phyloP scores from a whole-genome alignment of 1,284 basidiomycete species.

The Tetrapyrgos nigripes region DNA sequence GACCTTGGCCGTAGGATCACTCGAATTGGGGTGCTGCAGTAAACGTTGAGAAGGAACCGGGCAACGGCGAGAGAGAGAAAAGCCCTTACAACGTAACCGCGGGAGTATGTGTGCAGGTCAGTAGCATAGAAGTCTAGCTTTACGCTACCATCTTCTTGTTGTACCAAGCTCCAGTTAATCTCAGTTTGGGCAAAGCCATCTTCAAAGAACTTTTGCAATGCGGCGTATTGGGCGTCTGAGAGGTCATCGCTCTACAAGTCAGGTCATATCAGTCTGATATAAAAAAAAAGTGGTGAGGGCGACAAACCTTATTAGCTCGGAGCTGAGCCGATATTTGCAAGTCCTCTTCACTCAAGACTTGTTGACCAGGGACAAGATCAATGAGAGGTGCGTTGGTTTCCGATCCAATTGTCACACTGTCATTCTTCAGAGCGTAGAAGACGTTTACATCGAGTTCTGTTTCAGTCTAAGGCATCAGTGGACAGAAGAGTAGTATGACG shows the following conservation, averaged over 20 bases:
- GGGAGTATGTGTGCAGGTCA: conserved; percentile 2
- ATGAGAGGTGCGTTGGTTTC: conserved; percentile 1
- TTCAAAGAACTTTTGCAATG: conserved; percentile 1
- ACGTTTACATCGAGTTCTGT: conserved; percentile 8
- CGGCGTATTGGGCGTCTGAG: conserved; percentile 2
- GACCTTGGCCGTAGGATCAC: not conserved
- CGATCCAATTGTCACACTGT: not conserved
- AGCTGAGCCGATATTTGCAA: not conserved
- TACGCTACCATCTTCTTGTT: not conserved
- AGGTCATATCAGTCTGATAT: not conserved
- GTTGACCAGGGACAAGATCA: not conserved
- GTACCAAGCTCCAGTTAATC: conserved; percentile 9
- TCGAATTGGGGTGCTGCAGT: conserved; percentile 4
- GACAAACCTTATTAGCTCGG: not conserved
- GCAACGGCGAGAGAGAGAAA: too few species aligned
- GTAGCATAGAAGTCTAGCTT: not conserved
- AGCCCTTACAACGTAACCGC: not conserved
- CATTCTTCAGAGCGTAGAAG: conserved; percentile 1
- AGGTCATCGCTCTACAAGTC: not conserved
- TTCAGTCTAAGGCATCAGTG: not conserved
- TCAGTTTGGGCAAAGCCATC: conserved; percentile 8
- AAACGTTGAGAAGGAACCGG: not conserved
- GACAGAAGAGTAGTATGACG: not conserved
- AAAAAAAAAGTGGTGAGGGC: not conserved
- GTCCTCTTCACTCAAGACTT: conserved; percentile 2